A percentile compares a stretch with the other conserved stretches of the same genome.
Evolutionary conservation across 495 filamentous ascomycete genomes (phyloP).

Genomic region (Xylaria scruposa): DNA sequence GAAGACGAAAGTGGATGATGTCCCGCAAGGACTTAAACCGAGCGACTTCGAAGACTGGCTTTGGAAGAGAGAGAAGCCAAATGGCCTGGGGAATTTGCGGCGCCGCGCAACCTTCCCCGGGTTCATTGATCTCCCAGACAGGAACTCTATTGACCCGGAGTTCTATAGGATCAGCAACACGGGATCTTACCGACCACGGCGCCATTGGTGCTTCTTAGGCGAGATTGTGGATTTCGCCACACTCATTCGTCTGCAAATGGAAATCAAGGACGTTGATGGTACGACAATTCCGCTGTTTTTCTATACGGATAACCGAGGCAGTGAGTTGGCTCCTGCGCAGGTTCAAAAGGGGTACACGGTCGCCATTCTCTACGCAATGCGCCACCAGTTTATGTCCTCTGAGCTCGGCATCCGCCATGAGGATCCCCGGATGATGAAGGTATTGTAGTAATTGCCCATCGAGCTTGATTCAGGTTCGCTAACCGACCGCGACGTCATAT

Average conservation of each 20-base stretch:
- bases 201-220: slow-evolving; percentile 45
- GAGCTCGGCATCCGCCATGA: slow-evolving; percentile 39
- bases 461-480: not conserved
- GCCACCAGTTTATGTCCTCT: slow-evolving; percentile 35
- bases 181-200: slow-evolving; percentile 22
- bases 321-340: slow-evolving; percentile 33
- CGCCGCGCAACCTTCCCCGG: slow-evolving; percentile 35
- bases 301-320: slow-evolving; percentile 39
- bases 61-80: slow-evolving; percentile 38
- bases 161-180: slow-evolving; percentile 33
- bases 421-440: slow-evolving; percentile 38
- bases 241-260: slow-evolving; percentile 36
- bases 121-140: slow-evolving; percentile 37
- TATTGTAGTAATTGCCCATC: slow-evolving; percentile 25
- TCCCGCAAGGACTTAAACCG: slow-evolving; percentile 34
- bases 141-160: slow-evolving; percentile 26
- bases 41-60: slow-evolving; percentile 40
- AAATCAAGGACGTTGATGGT: slow-evolving; percentile 36
- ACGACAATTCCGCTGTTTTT: slow-evolving; percentile 37
- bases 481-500: not conserved
- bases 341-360: slow-evolving; percentile 42
- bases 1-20: slow-evolving; percentile 36
- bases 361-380: slow-evolving; percentile 42
- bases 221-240: slow-evolving; percentile 40
- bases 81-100: slow-evolving; percentile 31